Evolutionary conservation across 495 filamentous ascomycete species (phyloP), one percentile per base, ranked within the genome.

Genomic region (Neurospora pannonica): DNA sequence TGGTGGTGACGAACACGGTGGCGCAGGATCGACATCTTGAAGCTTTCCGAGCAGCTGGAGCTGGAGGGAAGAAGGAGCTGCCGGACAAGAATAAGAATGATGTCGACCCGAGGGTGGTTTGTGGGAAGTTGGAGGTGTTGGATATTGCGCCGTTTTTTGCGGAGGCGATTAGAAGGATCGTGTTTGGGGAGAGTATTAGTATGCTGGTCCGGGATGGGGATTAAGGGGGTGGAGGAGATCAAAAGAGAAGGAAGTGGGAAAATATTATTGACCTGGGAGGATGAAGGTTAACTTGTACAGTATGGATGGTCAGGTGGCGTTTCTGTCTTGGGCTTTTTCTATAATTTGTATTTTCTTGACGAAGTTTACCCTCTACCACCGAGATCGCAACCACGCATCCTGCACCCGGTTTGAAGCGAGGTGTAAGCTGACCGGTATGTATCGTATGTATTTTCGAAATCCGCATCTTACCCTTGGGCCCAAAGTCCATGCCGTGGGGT

Each of bases 131-230:
- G 24, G 94, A 97, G 82, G 93, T 98, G 70, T 81, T 98, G 76
- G 97, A 98, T 76, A 92, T 99, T 71, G 92, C 94, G 38, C 89
- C 92, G 75, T 91, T 98, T 75, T 99, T 99, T 84, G 97, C 93
- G 60, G 96, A 99, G 90, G 96, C 96, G 21, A 97, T 99, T 80
- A 92, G 96, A 71, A 89, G 96, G 62, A 97, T 99, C 71, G 96
- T 98, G 83, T 95, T 98, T 84, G 96, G 96, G 73, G 96, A 99
- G 85, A 97, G 94, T 78, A 97, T 99, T 83, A 97, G 94, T 82
- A 94, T 96, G 71, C 89, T 99, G 72, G 98, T 99, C 83, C 54
- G 54, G 28, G 54, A 67, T 19, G 54, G 54, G 28, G 54, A 67
- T 34, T 67, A 9, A 67, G 7, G 13, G 15, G 28, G 21, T 24